phyloP scores from a whole-genome alignment of 1,284 basidiomycete genomes.

The Peniophora sp. region DNA sequence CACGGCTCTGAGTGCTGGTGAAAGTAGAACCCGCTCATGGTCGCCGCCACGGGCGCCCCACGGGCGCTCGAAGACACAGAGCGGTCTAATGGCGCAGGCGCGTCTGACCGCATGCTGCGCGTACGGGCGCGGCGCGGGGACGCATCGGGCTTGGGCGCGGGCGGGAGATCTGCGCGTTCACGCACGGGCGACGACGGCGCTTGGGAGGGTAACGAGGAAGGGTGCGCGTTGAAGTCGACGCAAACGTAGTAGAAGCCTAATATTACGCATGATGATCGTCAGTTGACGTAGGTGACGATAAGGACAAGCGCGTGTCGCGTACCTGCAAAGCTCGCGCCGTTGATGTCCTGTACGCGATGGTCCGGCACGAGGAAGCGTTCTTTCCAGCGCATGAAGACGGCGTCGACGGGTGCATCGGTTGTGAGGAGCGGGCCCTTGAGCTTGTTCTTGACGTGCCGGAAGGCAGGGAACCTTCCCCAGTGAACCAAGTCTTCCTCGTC shows the following conservation, averaged over 20 bases:
- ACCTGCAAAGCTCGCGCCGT: constrained; percentile 94
- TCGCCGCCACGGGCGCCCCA: constrained; percentile 36
- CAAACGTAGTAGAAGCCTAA: constrained; percentile 84
- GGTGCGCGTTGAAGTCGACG: constrained; percentile 63
- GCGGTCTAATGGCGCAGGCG: constrained; percentile 11
- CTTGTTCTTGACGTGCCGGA: constrained; percentile 68
- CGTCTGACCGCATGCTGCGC: constrained; percentile 8
- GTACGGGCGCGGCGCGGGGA: constrained; percentile 14
- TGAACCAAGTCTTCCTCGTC: constrained; percentile 87
- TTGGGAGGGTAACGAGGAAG: constrained; percentile 27
- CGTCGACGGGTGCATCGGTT: constrained; percentile 67
- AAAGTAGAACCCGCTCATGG: constrained; percentile 90
- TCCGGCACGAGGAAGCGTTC: constrained; percentile 93
- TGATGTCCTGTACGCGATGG: constrained; percentile 89
- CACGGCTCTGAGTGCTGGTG: constrained; percentile 86
- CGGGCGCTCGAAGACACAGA: constrained; percentile 12
- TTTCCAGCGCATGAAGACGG: constrained; percentile 95
- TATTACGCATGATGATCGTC: background rate
- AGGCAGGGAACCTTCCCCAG: constrained; percentile 89
- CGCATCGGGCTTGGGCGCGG: constrained; percentile 19
- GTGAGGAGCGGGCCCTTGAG: constrained; percentile 70
- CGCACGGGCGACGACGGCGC: constrained; percentile 9
- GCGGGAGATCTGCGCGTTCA: constrained; percentile 9
- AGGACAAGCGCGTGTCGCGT: constrained; percentile 17
- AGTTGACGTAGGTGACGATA: constrained; percentile 5